Evolutionary conservation across 1,284 basidiomycete genomes (phyloP).

Genomic region (Ceratobasidium theobromae): DNA sequence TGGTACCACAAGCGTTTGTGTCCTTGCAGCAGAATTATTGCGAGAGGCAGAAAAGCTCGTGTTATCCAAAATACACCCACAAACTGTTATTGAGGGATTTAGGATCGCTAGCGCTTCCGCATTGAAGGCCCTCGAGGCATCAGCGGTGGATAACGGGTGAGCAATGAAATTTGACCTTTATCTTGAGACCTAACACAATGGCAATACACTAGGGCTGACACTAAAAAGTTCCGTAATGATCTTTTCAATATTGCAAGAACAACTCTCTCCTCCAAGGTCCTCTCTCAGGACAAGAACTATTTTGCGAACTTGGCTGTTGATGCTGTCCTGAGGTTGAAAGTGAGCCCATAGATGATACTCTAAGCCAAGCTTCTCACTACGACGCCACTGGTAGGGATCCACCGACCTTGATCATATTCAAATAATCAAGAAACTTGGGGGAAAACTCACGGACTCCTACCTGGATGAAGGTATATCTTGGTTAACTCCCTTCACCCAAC

Average conservation of each 20-base stretch:
- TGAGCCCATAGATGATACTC: constrained; percentile 39
- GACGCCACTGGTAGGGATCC: constrained; percentile 62
- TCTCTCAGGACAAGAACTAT: constrained; percentile 97
- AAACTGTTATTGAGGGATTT: constrained; percentile 99
- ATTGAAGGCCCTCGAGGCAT: constrained; percentile 76
- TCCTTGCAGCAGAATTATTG: constrained; percentile 88
- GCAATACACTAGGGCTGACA: constrained; percentile 58
- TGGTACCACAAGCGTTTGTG: constrained; percentile 94
- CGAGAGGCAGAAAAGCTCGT: constrained; percentile 97
- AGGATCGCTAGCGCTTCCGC: constrained; percentile 89
- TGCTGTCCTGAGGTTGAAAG: constrained; percentile 92
- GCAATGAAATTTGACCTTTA: constrained; percentile 42
- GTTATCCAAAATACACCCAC: constrained; percentile 91
- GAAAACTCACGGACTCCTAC: constrained; percentile 98
- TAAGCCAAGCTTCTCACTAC: neutral
- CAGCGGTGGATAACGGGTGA: constrained; percentile 84
- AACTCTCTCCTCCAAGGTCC: constrained; percentile 94
- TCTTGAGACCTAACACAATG: constrained; percentile 20
- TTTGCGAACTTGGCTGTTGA: constrained; percentile 98
- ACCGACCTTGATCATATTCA: constrained; percentile 99
- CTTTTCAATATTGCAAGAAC: constrained; percentile 96
- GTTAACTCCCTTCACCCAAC: constrained; percentile 1
- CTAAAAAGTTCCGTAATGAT: constrained; percentile 79
- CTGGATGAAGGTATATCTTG: constrained; percentile 87
- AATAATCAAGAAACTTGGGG: constrained; percentile 99